A percentile compares a stretch with the other conserved stretches of the same genome.
Conservation (phyloP, 495 filamentous ascomycete genomes). For the Aspergillus nidulans region DNA sequence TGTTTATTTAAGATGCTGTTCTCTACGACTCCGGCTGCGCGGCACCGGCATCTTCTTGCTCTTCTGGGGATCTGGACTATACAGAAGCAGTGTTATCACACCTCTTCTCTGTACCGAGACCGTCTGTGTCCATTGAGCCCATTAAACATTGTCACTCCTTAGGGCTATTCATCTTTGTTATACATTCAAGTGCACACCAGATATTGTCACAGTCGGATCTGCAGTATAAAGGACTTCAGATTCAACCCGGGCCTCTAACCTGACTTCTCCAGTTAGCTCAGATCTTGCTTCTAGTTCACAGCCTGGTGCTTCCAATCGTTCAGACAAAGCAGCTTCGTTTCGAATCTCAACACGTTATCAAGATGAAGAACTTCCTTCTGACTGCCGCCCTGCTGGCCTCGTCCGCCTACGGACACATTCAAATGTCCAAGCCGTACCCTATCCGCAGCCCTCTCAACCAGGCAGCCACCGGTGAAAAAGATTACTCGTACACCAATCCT, state of each 20-base stretch:
- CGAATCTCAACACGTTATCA: slow-evolving; percentile 11
- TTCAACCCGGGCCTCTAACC: not conserved
- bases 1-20: slow-evolving; percentile 9
- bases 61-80: not conserved
- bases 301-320: not conserved
- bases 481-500: slow-evolving; percentile 50
- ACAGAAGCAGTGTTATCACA: not conserved
- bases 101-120: not conserved
- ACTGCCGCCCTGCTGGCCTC: slow-evolving; percentile 33
- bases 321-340: not conserved
- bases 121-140: not conserved
- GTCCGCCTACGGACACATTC: slow-evolving; percentile 41
- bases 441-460: slow-evolving; percentile 46
- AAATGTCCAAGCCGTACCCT: slow-evolving; percentile 42
- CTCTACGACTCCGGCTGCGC: not conserved
- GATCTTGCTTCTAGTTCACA: not conserved
- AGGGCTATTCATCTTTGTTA: not conserved
- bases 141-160: slow-evolving; percentile 5
- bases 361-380: slow-evolving; percentile 37
- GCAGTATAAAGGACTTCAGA: not conserved
- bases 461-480: slow-evolving; percentile 31
- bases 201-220: not conserved
- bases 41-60: not conserved
- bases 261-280: not conserved
- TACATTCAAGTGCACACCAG: not conserved